Evolutionary conservation across 2,329 filamentous ascomycete genomes (phyloP).

Genomic region (Penicillium brevicompactum): DNA sequence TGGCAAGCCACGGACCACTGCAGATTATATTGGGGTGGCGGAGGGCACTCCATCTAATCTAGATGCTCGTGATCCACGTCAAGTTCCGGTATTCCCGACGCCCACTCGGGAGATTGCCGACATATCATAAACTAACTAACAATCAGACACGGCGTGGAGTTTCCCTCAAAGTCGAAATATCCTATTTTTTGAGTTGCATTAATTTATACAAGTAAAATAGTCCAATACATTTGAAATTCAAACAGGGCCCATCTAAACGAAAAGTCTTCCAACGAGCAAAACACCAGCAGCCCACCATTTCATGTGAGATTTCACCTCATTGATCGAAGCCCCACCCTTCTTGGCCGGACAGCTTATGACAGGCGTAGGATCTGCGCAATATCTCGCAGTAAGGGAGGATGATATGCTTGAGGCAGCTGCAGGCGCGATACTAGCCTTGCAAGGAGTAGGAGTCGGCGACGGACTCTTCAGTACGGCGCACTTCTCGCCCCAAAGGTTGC

Average conservation of each 20-base stretch:
- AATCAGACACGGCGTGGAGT: neutral
- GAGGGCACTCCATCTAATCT: neutral
- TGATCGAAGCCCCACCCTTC: neutral
- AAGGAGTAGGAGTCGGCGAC: slow-evolving; percentile 8
- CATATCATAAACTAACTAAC: neutral
- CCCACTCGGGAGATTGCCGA: neutral
- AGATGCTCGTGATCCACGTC: neutral
- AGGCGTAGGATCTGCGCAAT: neutral
- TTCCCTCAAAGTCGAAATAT: neutral
- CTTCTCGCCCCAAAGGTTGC: neutral
- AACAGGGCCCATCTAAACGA: neutral
- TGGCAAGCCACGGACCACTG: neutral
- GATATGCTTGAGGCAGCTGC: slow-evolving; percentile 3
- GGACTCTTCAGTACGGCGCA: slow-evolving; percentile 3
- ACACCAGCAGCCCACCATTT: neutral
- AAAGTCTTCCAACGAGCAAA: neutral
- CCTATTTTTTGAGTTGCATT: neutral
- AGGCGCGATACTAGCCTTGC: slow-evolving; percentile 2
- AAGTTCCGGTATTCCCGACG: neutral
- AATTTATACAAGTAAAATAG: neutral
- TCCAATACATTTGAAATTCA: neutral
- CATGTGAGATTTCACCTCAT: neutral
- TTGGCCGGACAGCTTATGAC: slow-evolving; percentile 9
- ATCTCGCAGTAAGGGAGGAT: neutral
- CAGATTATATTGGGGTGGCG: neutral